These are phyloP conservation scores for Saitozyma podzolica DNA, from an alignment of 768 basidiomycete genomes.

Conservation along the genomic window DNA sequence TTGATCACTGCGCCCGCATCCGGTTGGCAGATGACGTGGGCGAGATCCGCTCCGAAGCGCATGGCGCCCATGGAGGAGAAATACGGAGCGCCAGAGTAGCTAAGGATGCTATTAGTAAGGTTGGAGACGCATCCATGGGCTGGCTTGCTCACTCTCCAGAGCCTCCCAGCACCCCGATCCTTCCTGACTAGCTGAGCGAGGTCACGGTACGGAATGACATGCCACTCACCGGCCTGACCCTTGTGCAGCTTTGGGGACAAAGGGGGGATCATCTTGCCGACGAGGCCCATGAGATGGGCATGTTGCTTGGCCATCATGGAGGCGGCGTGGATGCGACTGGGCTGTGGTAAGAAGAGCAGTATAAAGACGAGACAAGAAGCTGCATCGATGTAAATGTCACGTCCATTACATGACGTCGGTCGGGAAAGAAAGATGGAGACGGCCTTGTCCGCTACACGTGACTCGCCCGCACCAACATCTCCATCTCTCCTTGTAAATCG, in stretches of 20 bases:
- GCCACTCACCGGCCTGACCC: constrained; percentile 77
- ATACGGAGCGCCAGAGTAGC: constrained; percentile 96
- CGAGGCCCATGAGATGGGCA: constrained; percentile 55
- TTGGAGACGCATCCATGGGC: too few relatives aligned
- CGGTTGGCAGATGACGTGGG: constrained; percentile 96
- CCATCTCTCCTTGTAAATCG: too few relatives aligned
- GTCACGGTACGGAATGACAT: background rate
- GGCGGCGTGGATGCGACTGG: background rate
- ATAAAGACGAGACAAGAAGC: too few relatives aligned
- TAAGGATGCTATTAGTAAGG: constrained; percentile 44
- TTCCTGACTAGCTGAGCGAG: constrained; percentile 57
- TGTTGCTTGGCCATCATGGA: constrained; percentile 35
- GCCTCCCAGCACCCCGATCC: constrained; percentile 91
- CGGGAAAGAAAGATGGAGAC: too few relatives aligned
- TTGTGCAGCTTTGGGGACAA: constrained; percentile 86
- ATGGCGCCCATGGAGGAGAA: constrained; percentile 90
- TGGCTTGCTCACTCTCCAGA: constrained; percentile 84
- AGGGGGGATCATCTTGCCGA: constrained; percentile 84
- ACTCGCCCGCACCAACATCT: too few relatives aligned
- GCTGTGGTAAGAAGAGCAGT: too few relatives aligned
- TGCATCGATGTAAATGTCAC: too few relatives aligned
- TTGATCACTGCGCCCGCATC: constrained; percentile 91
- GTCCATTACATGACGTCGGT: too few relatives aligned
- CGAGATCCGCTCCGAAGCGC: constrained; percentile 86
- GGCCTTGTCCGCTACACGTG: too few relatives aligned